These are phyloP conservation scores for Thraustochytrium striatum DNA, from an alignment of 352 stramenopile genomes.

Conservation along the genomic window DNA sequence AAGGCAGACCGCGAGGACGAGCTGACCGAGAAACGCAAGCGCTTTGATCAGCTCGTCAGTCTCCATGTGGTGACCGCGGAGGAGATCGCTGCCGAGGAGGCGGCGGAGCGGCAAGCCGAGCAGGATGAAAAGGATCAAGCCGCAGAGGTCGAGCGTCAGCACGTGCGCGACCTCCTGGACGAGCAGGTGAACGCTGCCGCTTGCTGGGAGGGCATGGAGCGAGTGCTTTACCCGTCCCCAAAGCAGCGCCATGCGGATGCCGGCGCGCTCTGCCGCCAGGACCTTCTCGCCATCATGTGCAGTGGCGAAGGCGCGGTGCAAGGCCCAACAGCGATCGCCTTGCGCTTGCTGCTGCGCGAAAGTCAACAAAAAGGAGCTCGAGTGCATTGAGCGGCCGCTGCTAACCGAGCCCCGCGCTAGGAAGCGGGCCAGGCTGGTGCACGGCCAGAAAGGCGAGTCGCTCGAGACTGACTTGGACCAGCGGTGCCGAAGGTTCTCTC, in stretches of 20 bases:
- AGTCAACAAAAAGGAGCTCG: not conserved
- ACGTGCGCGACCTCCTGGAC: not conserved
- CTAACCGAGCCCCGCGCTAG: constrained; percentile 5
- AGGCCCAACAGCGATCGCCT: constrained; percentile 15
- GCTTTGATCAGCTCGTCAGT: not conserved
- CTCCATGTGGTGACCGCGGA: constrained; percentile 16
- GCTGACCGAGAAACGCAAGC: not conserved
- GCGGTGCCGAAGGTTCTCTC: constrained; percentile 75
- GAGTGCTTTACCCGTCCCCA: not conserved
- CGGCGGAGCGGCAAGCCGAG: not conserved
- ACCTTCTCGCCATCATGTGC: constrained; percentile 34
- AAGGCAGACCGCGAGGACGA: not conserved
- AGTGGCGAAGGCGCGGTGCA: not conserved
- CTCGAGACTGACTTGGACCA: constrained; percentile 75
- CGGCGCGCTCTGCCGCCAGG: not conserved
- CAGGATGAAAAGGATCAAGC: not conserved
- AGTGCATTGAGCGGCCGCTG: constrained; percentile 13
- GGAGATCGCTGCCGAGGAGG: not conserved
- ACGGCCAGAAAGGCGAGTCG: not conserved
- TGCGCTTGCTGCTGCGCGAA: constrained; percentile 3
- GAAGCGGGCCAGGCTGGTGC: not conserved
- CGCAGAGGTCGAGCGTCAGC: not conserved
- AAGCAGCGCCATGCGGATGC: not conserved
- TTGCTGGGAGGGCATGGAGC: constrained; percentile 5
- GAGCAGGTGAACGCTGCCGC: constrained; percentile 14